phyloP scores from a whole-genome alignment of 495 filamentous ascomycete genomes.

The Trichoderma orchidacearum region DNA sequence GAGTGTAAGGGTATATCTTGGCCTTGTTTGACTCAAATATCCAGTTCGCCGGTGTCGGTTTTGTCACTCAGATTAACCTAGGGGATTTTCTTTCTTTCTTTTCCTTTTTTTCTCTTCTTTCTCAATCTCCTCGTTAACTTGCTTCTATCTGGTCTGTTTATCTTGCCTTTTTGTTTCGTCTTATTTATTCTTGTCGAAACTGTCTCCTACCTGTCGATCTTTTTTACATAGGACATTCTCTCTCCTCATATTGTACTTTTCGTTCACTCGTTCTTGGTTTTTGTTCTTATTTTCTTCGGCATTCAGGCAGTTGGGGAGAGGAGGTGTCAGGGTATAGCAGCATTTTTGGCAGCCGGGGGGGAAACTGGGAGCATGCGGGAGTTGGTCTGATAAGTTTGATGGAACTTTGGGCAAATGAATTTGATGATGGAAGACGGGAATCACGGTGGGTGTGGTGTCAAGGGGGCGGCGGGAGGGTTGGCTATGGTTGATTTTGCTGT shows the following conservation, averaged over 20 bases:
- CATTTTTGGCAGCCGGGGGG: neutral
- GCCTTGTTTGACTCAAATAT: conserved; percentile 41
- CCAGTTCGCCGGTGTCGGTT: conserved; percentile 9
- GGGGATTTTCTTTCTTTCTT: conserved; percentile 19
- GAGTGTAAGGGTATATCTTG: conserved; percentile 46
- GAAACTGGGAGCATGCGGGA: neutral
- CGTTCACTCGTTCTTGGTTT: conserved; percentile 23
- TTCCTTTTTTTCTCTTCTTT: conserved; percentile 19
- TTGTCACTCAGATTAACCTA: conserved; percentile 18
- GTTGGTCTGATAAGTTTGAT: neutral
- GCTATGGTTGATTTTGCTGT: neutral
- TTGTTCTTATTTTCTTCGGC: conserved; percentile 14
- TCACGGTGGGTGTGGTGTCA: neutral
- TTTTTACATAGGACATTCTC: conserved; percentile 7
- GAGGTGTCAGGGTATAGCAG: neutral
- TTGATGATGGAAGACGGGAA: neutral
- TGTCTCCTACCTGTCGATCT: conserved; percentile 4
- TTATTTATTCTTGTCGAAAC: too few relatives aligned
- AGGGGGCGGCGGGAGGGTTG: neutral
- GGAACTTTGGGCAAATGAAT: neutral
- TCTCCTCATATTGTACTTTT: conserved; percentile 12
- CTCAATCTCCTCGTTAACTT: conserved; percentile 10
- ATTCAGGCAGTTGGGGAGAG: conserved; percentile 1
- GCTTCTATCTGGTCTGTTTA: conserved; percentile 18
- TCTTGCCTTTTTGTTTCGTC: conserved; percentile 11